These are phyloP conservation scores for Acacia melanoxylon DNA, from an alignment of 306 rosid species.

Conservation along the genomic window DNA sequence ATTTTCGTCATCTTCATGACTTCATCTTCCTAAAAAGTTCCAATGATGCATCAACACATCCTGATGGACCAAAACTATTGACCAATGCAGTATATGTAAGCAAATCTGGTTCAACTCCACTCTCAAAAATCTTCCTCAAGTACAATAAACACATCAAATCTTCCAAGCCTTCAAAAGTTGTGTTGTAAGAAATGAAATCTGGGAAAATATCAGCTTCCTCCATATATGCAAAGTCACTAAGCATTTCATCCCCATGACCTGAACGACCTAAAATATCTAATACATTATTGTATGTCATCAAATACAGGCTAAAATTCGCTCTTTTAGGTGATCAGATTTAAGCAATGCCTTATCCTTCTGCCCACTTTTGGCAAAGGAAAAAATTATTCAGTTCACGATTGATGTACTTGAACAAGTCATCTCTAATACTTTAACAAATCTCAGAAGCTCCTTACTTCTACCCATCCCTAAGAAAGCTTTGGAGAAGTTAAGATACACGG, in stretches of 20 bases:
- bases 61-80: constrained; percentile 63
- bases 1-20: constrained; percentile 45
- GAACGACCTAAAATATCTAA: constrained; percentile 68
- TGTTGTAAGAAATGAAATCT: constrained; percentile 68
- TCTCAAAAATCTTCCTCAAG: constrained; percentile 68
- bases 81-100: constrained; percentile 75
- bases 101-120: constrained; percentile 63
- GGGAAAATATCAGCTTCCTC: constrained; percentile 57
- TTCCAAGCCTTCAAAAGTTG: constrained; percentile 72
- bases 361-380: constrained; percentile 64
- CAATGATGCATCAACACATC: constrained; percentile 62
- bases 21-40: constrained; percentile 61
- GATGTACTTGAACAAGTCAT: constrained; percentile 45
- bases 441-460: constrained; percentile 44
- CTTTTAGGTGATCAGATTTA: constrained; percentile 56
- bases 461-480: constrained; percentile 49
- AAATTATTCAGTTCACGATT: constrained; percentile 61
- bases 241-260: constrained; percentile 60
- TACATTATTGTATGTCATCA: constrained; percentile 69
- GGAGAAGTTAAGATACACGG: constrained; percentile 53
- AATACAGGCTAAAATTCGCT: constrained; percentile 42
- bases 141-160: constrained; percentile 57
- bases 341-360: constrained; percentile 66
- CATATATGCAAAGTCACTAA: constrained; percentile 52
- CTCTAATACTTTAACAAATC: constrained; percentile 44